phyloP scores from a whole-genome alignment of 768 basidiomycete genomes.

The Cantharellus cinnabarinus region DNA sequence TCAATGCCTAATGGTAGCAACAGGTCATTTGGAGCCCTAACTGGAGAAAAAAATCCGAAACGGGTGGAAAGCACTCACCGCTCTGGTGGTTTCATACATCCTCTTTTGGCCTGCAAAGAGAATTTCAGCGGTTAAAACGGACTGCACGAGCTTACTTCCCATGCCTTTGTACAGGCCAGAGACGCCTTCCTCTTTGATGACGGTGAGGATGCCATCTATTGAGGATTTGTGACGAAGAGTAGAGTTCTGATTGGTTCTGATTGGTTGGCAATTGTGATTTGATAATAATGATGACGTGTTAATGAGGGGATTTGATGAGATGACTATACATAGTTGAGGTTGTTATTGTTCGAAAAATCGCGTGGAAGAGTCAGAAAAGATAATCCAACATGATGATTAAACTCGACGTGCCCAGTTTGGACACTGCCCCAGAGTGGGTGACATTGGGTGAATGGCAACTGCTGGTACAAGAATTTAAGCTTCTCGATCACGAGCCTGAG shows the following conservation, averaged over 20 bases:
- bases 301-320: not conserved
- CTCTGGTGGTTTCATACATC: slow-evolving; percentile 17
- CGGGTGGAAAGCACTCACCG: slow-evolving; percentile 6
- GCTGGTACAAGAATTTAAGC: too few relatives aligned
- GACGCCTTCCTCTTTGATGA: slow-evolving; percentile 61
- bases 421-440: slow-evolving; percentile 84
- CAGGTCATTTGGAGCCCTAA: too few relatives aligned
- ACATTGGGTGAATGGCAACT: too few relatives aligned
- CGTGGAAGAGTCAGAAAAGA: slow-evolving; percentile 18
- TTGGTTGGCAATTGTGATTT: slow-evolving; percentile 68
- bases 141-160: slow-evolving; percentile 73
- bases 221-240: slow-evolving; percentile 58
- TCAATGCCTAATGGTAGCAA: too few relatives aligned
- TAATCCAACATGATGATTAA: slow-evolving; percentile 20
- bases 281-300: slow-evolving; percentile 16
- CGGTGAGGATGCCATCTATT: slow-evolving; percentile 53
- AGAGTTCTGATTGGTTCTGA: slow-evolving; percentile 43
- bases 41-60: too few relatives aligned
- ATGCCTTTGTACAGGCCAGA: slow-evolving; percentile 75
- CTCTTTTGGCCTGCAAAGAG: slow-evolving; percentile 79
- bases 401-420: slow-evolving; percentile 38
- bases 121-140: slow-evolving; percentile 82
- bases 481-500: too few relatives aligned
- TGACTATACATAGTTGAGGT: slow-evolving; percentile 35
- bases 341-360: slow-evolving; percentile 15